These are phyloP conservation scores for Saraca asoca DNA, from an alignment of 331 rosid species.

Conservation along the genomic window DNA sequence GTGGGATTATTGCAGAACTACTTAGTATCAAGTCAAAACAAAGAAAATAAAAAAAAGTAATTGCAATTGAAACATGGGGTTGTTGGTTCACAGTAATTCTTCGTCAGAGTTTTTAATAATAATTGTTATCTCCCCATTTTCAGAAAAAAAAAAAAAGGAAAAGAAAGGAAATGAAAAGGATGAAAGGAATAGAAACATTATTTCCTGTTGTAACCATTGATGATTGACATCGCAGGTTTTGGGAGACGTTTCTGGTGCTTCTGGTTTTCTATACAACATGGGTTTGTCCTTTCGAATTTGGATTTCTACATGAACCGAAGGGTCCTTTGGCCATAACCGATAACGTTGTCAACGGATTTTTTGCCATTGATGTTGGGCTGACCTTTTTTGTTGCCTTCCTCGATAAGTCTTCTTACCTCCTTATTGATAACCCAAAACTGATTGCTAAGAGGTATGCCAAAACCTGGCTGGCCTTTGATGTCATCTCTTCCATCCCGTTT, in stretches of 20 bases:
- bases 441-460: slow-evolving; percentile 65
- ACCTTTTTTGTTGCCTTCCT: slow-evolving; percentile 82
- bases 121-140: too few species aligned
- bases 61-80: too few species aligned
- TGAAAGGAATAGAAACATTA: too few species aligned
- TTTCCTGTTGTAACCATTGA: neutral
- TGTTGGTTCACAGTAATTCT: too few species aligned
- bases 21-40: too few species aligned
- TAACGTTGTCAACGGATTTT: slow-evolving; percentile 64
- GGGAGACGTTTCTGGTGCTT: slow-evolving; percentile 57
- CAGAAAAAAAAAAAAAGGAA: too few species aligned
- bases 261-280: slow-evolving; percentile 80
- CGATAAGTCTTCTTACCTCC: slow-evolving; percentile 57
- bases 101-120: too few species aligned
- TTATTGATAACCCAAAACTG: slow-evolving; percentile 43
- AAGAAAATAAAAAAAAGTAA: too few species aligned
- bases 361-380: slow-evolving; percentile 58
- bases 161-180: too few species aligned
- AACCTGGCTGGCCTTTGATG: slow-evolving; percentile 66
- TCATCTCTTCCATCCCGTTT: slow-evolving; percentile 60
- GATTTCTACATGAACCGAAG: slow-evolving; percentile 49
- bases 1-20: too few species aligned
- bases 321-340: slow-evolving; percentile 40
- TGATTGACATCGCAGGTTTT: slow-evolving; percentile 43
- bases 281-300: slow-evolving; percentile 80